phyloP scores from a whole-genome alignment of 805 yeast species.

The Saitoella complicata region DNA sequence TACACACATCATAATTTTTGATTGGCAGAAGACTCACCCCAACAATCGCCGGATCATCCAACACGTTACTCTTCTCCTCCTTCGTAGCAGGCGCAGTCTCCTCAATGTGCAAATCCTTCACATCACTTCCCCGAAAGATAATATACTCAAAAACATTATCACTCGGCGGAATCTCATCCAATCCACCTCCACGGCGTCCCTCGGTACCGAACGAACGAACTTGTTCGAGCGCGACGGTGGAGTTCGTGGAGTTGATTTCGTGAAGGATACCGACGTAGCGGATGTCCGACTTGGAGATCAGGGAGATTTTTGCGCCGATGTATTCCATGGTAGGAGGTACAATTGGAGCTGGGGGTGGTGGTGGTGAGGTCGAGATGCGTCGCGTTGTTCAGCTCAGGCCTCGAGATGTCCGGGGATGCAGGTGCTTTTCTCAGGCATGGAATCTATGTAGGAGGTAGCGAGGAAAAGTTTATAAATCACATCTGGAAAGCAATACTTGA shows the following conservation, averaged over 20 bases:
- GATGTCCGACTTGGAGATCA: slow-evolving; percentile 62
- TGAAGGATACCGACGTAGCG: slow-evolving; percentile 80
- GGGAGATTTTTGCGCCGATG: slow-evolving; percentile 76
- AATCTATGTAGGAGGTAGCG: no score
- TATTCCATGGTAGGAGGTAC: slow-evolving; percentile 58
- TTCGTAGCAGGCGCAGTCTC: slow-evolving; percentile 53
- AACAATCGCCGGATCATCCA: slow-evolving; percentile 19
- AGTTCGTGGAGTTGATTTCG: slow-evolving; percentile 73
- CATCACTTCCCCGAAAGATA: slow-evolving; percentile 81
- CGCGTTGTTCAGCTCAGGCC: no score
- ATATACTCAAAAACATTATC: slow-evolving; percentile 54
- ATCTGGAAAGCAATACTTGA: no score
- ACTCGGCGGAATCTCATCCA: slow-evolving; percentile 56
- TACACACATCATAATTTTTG: not conserved
- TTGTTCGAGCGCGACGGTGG: slow-evolving; percentile 67
- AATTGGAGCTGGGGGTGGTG: slow-evolving; percentile 1
- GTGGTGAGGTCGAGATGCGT: no score
- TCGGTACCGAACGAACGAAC: slow-evolving; percentile 86
- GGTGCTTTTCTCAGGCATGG: no score
- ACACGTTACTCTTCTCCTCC: slow-evolving; percentile 27
- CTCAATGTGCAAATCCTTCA: slow-evolving; percentile 71
- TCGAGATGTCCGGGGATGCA: no score
- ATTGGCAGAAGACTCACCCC: slow-evolving; percentile 16
- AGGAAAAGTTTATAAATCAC: no score
- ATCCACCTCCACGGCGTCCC: slow-evolving; percentile 61